Evolutionary conservation across 345 rosid species (phyloP), one percentile per base, ranked within the genome.

Genomic region (Salix exigua): DNA sequence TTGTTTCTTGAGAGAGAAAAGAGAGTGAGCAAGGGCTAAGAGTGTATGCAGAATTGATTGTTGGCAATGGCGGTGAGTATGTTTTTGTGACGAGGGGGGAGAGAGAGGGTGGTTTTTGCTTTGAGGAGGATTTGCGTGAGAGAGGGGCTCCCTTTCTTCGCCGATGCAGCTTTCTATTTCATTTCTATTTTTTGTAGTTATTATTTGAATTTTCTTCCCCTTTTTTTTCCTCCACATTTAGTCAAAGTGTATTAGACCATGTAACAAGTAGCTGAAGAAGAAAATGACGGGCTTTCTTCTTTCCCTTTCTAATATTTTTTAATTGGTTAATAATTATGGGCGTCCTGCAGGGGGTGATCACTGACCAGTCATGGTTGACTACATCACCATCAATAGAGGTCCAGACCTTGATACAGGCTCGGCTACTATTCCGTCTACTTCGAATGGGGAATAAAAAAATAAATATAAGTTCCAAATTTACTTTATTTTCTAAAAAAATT

Each of bases 91-190:
- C 7, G 42, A 14, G 71, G 13, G 55, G 37, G 7, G 55, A 44
- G 75, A 4, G 61, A 5, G 71, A 72, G 46, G 38, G 66, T 37
- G 76, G 58, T 76, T 78, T 75, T 73, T 87, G 85, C 93, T 88
- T 90, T 72, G 78, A 80, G 68, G 76, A 78, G 81, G 88, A 90
- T 87, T 88, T 77, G 81, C 93, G 93, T 82, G 86, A 89, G 79
- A 82, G 71, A 80, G 86, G 68, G 76, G 44, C 72, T 68, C 79
- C 70, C 84, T 79, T 83, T 75, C 71, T 35, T 58, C 62, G 12
- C 62, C 10, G 23, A 55, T 21, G 62, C 62, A n/a, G 62, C 26
- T 8, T 21, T 21, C 8, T 26, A 61, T 70, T 75, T 82, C 68
- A 80, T 85, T 73, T 75, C 26, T 28, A 23, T 13, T 21, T 74